phyloP scores from a whole-genome alignment of 2,329 filamentous ascomycete genomes.

The Trichoderma sp. region DNA sequence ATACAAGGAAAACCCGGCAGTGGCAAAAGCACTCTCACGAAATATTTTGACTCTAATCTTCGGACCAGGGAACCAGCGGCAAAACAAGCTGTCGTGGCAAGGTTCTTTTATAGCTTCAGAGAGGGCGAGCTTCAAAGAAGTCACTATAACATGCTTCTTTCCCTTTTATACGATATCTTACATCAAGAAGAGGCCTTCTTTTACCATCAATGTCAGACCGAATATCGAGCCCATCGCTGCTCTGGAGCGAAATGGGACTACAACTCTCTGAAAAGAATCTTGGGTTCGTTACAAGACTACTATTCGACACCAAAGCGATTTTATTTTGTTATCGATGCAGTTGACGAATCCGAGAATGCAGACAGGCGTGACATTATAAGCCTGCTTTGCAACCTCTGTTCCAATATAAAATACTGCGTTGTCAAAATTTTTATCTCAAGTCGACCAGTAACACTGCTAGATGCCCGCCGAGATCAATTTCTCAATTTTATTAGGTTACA shows the following conservation, averaged over 20 bases:
- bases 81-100: not conserved
- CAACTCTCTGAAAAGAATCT: not conserved
- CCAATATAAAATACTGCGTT: not conserved
- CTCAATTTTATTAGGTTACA: not conserved
- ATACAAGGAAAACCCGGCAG: not conserved
- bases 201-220: not conserved
- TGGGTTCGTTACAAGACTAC: not conserved
- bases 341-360: not conserved
- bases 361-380: not conserved
- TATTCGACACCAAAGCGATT: not conserved
- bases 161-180: not conserved
- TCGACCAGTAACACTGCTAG: not conserved
- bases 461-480: not conserved
- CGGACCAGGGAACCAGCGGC: rapidly evolving
- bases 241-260: not conserved
- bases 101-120: not conserved
- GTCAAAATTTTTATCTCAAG: not conserved
- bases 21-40: not conserved
- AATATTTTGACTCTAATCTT: not conserved
- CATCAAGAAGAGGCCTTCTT: not conserved
- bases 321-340: not conserved
- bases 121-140: not conserved
- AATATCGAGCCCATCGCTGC: not conserved
- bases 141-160: not conserved
- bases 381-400: not conserved